Base-by-base conservation (phyloP, 2,329 filamentous ascomycete genomes). In the Alternaria solani region DNA sequence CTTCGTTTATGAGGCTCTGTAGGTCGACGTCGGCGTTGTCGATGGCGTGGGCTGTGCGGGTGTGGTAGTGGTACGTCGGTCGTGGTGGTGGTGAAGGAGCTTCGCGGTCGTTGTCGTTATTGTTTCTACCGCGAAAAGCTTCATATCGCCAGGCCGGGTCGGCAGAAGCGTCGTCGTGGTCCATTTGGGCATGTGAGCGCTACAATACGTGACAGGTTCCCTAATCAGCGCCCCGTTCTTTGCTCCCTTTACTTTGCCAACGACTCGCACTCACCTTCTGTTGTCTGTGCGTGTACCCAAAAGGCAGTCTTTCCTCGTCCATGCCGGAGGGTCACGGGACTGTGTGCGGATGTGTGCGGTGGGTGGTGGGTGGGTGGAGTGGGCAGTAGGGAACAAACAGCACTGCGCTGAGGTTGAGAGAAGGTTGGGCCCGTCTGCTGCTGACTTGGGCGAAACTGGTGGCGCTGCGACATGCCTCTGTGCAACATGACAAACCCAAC, bases 141-240 rank as follows among this genome's bases (percentile, higher is more conserved):
- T 47, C n/a, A 20, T 49, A 52, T 38, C 57, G 43, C 74, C 74
- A 76, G 48, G 66, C 62, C n/a, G 75, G 69, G 30, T 68, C 71
- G 36, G 66, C 57, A 58, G 67, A 69, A 59, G 67, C 65, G 32
- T 71, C 69, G 41, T 68, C 57, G n/a, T 36, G 59, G 39, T 78
- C 73, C 72, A 77, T 76, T 51, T 72, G 72, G 42, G 67, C 67
- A 68, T 75, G 72, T 47, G 75, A 71, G 66, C 77, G 73, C 77
- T 79, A 65, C 23, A 47, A 26, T 79, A 65, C 23, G 51, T 26
- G 56, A 44, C 43, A 23, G 20, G 30, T 20, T 23, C 56, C 55
- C 53, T 46, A 62, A 62, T 69, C 63, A 71, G 67, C 59, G 23
- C 30, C 20, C 20, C 28, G 12, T 51, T 51, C 57, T 23, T 57